A percentile compares a stretch with the other conserved stretches of the same genome.
phyloP scores from a whole-genome alignment of 345 rosid species.

The Lenwebbia sp. region DNA sequence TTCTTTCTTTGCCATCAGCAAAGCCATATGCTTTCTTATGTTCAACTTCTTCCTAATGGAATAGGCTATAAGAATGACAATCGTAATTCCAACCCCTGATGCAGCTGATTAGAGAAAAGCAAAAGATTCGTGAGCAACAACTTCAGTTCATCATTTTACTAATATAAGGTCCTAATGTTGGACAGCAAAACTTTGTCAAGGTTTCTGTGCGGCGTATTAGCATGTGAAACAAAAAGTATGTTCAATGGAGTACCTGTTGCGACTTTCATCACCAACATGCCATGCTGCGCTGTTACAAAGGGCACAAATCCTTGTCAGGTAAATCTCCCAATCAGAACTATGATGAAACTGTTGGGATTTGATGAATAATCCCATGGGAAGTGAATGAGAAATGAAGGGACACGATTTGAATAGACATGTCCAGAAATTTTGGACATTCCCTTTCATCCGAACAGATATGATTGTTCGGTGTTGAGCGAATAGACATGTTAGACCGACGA shows the following conservation, averaged over 20 bases:
- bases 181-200: neutral
- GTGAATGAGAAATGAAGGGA: too few relatives aligned
- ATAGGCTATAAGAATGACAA: neutral
- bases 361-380: too few relatives aligned
- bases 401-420: too few relatives aligned
- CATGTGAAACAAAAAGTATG: neutral
- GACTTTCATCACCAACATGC: neutral
- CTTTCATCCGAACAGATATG: too few relatives aligned
- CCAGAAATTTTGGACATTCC: too few relatives aligned
- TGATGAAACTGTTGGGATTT: too few relatives aligned
- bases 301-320: neutral
- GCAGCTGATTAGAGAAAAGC: neutral
- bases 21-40: neutral
- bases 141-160: neutral
- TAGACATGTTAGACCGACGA: too few relatives aligned
- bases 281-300: neutral
- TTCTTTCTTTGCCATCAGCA: neutral
- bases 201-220: neutral
- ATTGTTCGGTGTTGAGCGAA: too few relatives aligned
- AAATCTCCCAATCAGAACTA: neutral
- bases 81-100: neutral
- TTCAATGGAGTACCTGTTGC: neutral
- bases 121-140: neutral
- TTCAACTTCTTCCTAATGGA: neutral
- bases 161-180: neutral